phyloP scores from a whole-genome alignment of 1,284 basidiomycete species.

The Polyporus tsugae region DNA sequence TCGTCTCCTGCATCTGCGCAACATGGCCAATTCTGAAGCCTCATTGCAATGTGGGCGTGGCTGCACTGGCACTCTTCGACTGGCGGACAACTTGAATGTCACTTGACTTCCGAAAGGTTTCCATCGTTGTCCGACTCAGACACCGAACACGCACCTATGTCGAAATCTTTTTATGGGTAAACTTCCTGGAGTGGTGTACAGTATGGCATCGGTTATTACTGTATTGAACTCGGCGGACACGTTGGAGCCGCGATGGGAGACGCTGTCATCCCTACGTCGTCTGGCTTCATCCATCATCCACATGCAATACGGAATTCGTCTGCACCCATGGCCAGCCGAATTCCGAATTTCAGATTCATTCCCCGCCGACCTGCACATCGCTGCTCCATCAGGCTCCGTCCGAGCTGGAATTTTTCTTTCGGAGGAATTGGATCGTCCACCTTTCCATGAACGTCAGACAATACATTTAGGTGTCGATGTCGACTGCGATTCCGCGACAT shows the following conservation, averaged over 20 bases:
- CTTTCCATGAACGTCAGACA: not conserved
- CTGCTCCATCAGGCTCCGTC: not conserved
- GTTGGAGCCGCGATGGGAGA: not conserved
- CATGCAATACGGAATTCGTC: too few relatives aligned
- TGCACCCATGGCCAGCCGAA: not conserved
- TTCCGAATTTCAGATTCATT: not conserved
- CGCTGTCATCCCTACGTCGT: not conserved
- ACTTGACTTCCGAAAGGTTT: not conserved
- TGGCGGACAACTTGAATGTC: not conserved
- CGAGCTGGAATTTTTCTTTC: not conserved
- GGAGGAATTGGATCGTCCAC: not conserved
- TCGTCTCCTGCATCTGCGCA: not conserved
- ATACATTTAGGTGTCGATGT: not conserved
- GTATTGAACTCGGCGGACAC: not conserved
- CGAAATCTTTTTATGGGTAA: not conserved
- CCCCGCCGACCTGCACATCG: not conserved
- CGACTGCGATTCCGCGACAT: not conserved
- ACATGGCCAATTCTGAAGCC: not conserved
- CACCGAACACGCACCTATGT: not conserved
- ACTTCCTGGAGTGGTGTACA: not conserved
- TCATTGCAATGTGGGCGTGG: not conserved
- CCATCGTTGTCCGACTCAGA: too few relatives aligned
- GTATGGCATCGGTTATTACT: not conserved
- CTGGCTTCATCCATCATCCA: not conserved
- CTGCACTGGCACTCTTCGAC: not conserved